Evolutionary conservation across 1,284 basidiomycete species (phyloP), one percentile per base, ranked within the genome.

Genomic region (Amylostereum areolatum): DNA sequence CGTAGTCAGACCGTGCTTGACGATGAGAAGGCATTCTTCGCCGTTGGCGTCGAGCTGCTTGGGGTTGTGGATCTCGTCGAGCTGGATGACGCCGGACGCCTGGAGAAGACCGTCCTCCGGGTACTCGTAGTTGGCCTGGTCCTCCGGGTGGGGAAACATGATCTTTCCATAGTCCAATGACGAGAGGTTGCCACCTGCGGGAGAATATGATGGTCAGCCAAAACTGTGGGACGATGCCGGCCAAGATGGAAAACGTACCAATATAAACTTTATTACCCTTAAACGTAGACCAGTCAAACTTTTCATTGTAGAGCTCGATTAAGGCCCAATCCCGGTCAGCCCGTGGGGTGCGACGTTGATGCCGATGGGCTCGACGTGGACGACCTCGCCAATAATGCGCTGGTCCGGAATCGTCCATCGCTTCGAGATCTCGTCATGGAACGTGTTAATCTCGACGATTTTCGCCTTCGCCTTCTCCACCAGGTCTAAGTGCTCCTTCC

Each of bases 101-200:
- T 59, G 63, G 44, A 69, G 59, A 47, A 67, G 66, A 7, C 58
- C 52, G 44, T 60, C 59, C 5, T 32, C 4, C 1, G 41, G 49
- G 34, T 46, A 52, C 31, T 36, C 29, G 11, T 46, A 36, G 4
- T 12, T 5, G 24, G 12, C 2, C 4, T 8, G 35, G 43, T 34
- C 27, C 33, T 32, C 45, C 29, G 11, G 4, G n/a, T 34, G 34
- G 24, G 49, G 45, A 28, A 36, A 36, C 49, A 53, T 51, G n/a
- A 53, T 29, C 35, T 50, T 47, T 41, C 5, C 8, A 37, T 52
- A 45, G 8, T 41, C 39, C 2, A 41, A 41, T 8, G 11, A 24
- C 9, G 39, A 41, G 24, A 41, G 11, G 39, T 41, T 41, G 39
- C 39, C 39, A 24, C 11, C 39, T 41, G 39, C 39, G 24, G 24